Percentiles rank a stretch among this genome's conserved stretches.
Conservation (phyloP, 2,329 filamentous ascomycete genomes). For the Didymella exigua region DNA sequence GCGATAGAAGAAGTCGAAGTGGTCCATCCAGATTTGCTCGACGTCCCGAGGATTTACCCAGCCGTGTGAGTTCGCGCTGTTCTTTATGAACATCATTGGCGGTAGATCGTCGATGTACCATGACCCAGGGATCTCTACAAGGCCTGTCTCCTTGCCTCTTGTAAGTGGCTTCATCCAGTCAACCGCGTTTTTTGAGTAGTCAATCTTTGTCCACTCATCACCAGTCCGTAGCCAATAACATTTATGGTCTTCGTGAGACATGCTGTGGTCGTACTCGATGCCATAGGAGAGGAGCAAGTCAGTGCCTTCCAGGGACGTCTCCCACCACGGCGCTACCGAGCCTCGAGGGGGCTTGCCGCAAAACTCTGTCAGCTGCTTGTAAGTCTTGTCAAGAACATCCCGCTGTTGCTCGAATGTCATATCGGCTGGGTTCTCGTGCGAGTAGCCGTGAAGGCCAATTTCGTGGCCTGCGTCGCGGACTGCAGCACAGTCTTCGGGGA, state of each 20-base stretch:
- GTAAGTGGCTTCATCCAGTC: conserved; percentile 71
- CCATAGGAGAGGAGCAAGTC: conserved; percentile 69
- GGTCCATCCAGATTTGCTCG: conserved; percentile 68
- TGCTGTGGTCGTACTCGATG: conserved; percentile 71
- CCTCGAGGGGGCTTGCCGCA: conserved; percentile 72
- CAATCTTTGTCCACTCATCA: conserved; percentile 70
- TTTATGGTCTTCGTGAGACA: conserved; percentile 68
- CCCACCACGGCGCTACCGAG: conserved; percentile 78
- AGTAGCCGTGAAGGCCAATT: conserved; percentile 72
- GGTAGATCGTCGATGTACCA: conserved; percentile 46
- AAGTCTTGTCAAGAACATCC: conserved; percentile 76
- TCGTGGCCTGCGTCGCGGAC: conserved; percentile 69
- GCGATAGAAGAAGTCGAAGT: conserved; percentile 75
- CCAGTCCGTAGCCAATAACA: conserved; percentile 67
- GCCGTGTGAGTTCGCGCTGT: conserved; percentile 66
- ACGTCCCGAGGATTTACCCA: conserved; percentile 61
- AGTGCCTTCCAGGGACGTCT: conserved; percentile 69
- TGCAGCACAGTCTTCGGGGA: conserved; percentile 66
- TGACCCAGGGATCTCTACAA: conserved; percentile 66
- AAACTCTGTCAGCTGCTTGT: conserved; percentile 71
- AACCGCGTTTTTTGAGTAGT: conserved; percentile 65
- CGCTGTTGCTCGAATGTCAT: conserved; percentile 78
- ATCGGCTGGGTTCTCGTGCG: conserved; percentile 72
- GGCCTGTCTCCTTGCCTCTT: conserved; percentile 63
- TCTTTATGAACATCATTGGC: conserved; percentile 74